Evolutionary conservation across 139 green algal genomes (phyloP).

Genomic region (Pedinophyceae sp.): DNA sequence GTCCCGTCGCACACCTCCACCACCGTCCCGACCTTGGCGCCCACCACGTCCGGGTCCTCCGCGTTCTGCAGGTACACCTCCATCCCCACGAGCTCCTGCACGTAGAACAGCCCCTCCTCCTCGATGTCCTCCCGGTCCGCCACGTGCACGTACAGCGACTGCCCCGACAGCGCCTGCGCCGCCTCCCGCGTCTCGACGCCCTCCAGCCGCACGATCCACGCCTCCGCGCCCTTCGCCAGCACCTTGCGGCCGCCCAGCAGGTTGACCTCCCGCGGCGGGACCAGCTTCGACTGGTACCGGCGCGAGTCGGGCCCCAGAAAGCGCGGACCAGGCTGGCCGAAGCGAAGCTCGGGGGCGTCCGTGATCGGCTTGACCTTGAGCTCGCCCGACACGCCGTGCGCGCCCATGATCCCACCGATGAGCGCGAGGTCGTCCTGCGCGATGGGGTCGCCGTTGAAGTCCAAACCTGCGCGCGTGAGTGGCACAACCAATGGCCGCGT

Average conservation of each 20-base stretch:
- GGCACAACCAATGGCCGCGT: too few relatives aligned
- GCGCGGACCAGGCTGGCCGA: not conserved
- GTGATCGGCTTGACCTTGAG: slow-evolving; percentile 12
- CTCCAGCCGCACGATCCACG: slow-evolving; percentile 9
- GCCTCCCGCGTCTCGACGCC: slow-evolving; percentile 2
- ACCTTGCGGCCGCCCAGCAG: slow-evolving; percentile 4
- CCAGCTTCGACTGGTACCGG: not conserved
- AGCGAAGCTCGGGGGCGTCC: not conserved
- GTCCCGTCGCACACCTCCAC: slow-evolving; percentile 10
- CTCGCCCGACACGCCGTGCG: slow-evolving; percentile 6
- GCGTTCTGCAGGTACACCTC: slow-evolving; percentile 4
- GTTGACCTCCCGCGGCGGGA: not conserved
- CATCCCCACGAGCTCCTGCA: slow-evolving; percentile 8
- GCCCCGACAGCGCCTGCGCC: slow-evolving; percentile 10
- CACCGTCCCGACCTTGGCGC: slow-evolving; percentile 8
- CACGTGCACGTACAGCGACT: slow-evolving; percentile 1
- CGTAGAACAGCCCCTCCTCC: slow-evolving; percentile 14
- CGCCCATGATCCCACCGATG: not conserved
- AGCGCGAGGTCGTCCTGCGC: not conserved
- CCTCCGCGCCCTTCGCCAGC: slow-evolving; percentile 6
- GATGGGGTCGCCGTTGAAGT: too few relatives aligned
- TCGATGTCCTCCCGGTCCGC: not conserved
- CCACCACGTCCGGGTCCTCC: not conserved
- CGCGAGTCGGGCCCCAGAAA: not conserved
- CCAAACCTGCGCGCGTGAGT: too few relatives aligned